A percentile compares a stretch with the other conserved stretches of the same genome.
These are phyloP conservation scores for Schoenoplectus tabernaemontani DNA, from an alignment of 202 grass and related monocot genomes.

Conservation along the genomic window DNA sequence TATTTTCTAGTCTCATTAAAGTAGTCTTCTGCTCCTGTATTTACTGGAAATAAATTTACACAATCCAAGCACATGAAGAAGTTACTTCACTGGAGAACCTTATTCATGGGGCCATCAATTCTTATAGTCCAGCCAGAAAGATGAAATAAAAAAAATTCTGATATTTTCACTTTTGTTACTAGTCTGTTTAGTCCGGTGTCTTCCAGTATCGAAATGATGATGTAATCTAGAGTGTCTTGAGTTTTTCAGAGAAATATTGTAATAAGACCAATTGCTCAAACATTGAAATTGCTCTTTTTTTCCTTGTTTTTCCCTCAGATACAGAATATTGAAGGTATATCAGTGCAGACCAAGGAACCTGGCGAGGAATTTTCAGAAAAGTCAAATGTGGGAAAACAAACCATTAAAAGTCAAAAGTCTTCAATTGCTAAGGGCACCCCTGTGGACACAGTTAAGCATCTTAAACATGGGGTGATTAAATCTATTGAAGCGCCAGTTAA, in stretches of 20 bases:
- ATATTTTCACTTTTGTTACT: background rate
- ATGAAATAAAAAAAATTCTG: background rate
- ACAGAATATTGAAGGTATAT: constrained; percentile 29
- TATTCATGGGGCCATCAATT: background rate
- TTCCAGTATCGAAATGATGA: background rate
- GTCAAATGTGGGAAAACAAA: constrained; percentile 32
- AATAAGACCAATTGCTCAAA: constrained; percentile 8
- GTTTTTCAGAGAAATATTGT: background rate
- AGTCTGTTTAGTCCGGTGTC: background rate
- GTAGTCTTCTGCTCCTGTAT: background rate
- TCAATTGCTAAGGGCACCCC: constrained; percentile 9
- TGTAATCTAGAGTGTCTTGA: background rate
- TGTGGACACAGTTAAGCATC: constrained; percentile 22
- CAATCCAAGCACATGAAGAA: background rate
- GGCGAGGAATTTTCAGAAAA: constrained; percentile 31
- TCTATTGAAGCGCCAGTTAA: constrained; percentile 23
- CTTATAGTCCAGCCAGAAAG: background rate
- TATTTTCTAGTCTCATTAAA: background rate
- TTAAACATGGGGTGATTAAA: constrained; percentile 23
- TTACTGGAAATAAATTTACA: constrained; percentile 10
- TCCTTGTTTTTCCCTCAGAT: constrained; percentile 40
- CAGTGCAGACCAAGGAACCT: constrained; percentile 39
- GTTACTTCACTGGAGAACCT: background rate
- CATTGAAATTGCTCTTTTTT: background rate
- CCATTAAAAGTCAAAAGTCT: constrained; percentile 27